phyloP scores from a whole-genome alignment of 495 filamentous ascomycete species.

The Trypethelium eluteriae region DNA sequence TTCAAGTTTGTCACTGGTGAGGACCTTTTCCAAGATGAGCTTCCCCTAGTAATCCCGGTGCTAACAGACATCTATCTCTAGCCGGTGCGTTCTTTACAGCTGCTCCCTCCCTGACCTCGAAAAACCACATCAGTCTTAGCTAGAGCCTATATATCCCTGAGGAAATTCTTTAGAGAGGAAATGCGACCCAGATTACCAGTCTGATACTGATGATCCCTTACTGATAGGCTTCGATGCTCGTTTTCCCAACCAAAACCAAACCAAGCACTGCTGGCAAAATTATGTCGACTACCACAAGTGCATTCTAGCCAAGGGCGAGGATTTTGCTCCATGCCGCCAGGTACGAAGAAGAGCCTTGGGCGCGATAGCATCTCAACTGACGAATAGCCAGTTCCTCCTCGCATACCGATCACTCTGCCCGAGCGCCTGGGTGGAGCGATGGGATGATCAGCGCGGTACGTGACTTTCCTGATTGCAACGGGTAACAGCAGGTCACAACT shows the following conservation, averaged over 20 bases:
- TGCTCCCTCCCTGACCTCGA: background rate
- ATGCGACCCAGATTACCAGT: too few relatives aligned
- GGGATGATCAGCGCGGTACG: slow-evolving; percentile 96
- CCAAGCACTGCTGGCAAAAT: slow-evolving; percentile 95
- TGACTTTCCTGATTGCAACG: slow-evolving; percentile 16
- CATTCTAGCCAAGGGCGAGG: slow-evolving; percentile 95
- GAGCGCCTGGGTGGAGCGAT: slow-evolving; percentile 85
- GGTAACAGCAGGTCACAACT: background rate
- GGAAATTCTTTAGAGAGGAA: background rate
- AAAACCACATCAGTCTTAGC: background rate
- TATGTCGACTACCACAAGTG: slow-evolving; percentile 99
- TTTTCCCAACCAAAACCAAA: slow-evolving; percentile 97
- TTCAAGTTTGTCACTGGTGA: slow-evolving; percentile 99
- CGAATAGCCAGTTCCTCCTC: slow-evolving; percentile 66
- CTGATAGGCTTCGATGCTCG: slow-evolving; percentile 88
- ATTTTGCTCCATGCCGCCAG: slow-evolving; percentile 96
- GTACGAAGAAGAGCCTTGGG: slow-evolving; percentile 40
- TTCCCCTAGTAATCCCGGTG: background rate
- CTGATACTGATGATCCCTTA: slow-evolving; percentile 20
- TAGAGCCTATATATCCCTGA: background rate
- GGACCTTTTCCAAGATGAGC: slow-evolving; percentile 26
- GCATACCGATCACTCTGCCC: slow-evolving; percentile 97
- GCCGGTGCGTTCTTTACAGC: slow-evolving; percentile 28
- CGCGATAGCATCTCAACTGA: background rate
- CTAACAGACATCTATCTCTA: slow-evolving; percentile 21